These are phyloP conservation scores for Dicorynia guianensis DNA, from an alignment of 306 rosid genomes.

Conservation along the genomic window DNA sequence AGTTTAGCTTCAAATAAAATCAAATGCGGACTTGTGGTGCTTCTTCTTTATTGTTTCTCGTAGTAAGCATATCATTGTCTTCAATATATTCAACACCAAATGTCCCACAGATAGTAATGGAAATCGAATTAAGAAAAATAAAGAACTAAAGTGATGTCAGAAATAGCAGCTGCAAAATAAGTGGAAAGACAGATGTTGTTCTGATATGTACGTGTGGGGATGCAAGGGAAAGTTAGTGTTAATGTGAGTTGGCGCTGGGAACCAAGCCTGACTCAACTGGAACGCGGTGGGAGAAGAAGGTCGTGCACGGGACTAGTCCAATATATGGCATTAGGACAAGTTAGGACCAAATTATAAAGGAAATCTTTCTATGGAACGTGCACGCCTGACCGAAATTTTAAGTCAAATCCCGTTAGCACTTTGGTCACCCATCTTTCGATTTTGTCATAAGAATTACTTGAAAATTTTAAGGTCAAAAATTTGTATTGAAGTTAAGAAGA, in stretches of 20 bases:
- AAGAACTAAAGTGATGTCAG: background rate
- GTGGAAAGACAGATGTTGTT: background rate
- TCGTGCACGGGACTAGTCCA: slow-evolving; percentile 46
- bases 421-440: too few species aligned
- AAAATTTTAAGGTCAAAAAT: too few species aligned
- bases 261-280: slow-evolving; percentile 41
- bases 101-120: background rate
- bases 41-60: background rate
- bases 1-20: too few species aligned
- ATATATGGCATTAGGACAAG: background rate
- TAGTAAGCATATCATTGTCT: background rate
- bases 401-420: too few species aligned
- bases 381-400: background rate
- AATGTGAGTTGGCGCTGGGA: background rate
- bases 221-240: background rate
- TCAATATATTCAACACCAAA: background rate
- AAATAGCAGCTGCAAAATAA: background rate
- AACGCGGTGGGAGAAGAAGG: slow-evolving; percentile 41
- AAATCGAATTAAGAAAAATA: background rate
- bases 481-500: too few species aligned
- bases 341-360: background rate
- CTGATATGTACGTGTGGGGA: background rate
- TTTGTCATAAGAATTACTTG: too few species aligned
- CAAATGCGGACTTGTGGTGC: too few species aligned
- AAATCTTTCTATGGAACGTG: slow-evolving; percentile 9